Evolutionary conservation across 1,139 yeast species (phyloP), one percentile per base, ranked within the genome.

Genomic region (Hemisphaericaspora xylofermentans): DNA sequence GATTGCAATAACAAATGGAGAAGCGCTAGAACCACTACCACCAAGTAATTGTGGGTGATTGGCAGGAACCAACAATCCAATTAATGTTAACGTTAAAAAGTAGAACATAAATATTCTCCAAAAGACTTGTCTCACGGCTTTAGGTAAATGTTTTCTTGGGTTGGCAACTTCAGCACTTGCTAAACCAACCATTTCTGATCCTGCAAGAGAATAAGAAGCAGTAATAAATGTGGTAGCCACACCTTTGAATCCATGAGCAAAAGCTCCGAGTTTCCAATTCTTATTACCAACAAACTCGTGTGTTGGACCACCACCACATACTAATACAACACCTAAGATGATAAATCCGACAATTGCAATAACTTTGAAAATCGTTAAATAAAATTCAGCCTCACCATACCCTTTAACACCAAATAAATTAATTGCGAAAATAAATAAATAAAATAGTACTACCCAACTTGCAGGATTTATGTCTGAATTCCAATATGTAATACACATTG

Each of bases 321-420:
- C 76, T 36, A 81, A 61, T n/a, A 80, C 68, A 27, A 84, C 72
- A 22, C 84, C 84, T 36, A 82, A 64, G 38, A 84, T 78, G 46
- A 78, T 75, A 58, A 84, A 84, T 1, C 88, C 88, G 13, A 71
- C 53, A 33, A 84, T 75, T 51, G 87, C 85, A 32, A 77, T 47
- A 19, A 82, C 74, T 61, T 84, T 84, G 51, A 81, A 66, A 19
- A 74, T 52, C 37, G 85, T 78, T 48, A 83, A 73, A 47, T 71
- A 58, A 49, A 82, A 82, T 61, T 84, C 91, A 16, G 84, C 86
- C 57, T 84, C 89, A 22, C 89, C 93, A 50, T 78, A 82, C 14
- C 88, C 88, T 48, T 73, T 75, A 15, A 82, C 89, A 43, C 91
- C 91, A 53, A 83, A 78, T 48, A 84, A 52, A 57, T 83, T 84